Evolutionary conservation across 2,329 filamentous ascomycete species (phyloP), one percentile per base, ranked within the genome.

Genomic region (Rhynchosporium secalis): DNA sequence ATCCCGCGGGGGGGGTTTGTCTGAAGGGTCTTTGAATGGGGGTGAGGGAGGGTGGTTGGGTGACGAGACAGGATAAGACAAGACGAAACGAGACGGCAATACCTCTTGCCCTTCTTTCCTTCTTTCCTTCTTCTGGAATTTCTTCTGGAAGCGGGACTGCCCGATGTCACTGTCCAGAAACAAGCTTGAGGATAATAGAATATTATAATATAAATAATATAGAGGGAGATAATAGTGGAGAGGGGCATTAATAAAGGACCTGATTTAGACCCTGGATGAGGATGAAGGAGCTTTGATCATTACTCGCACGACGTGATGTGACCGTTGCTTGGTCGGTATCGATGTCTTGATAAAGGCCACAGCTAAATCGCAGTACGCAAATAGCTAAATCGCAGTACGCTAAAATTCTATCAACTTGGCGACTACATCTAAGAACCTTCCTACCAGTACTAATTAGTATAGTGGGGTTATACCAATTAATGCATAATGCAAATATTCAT

Each of bases 1-100:
- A 54, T 54, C 51, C 51, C 51, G 51, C 51, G 51, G 40, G 51
- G 51, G 51, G 51, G 51, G 12, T 40, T 40, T 13, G 7, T 12
- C 15, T 9, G 13, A 12, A 12, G 43, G 6, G 15, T 20, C 6
- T 36, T 6, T 36, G 4, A 15, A 3, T 33, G 48, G 2, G n/a
- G 49, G 7, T 51, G 29, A 20, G 31, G 36, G n/a, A 20, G 33
- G 49, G 48, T 13, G 49, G 49, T 52, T 52, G 49, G 49, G 49
- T 40, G 49, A 54, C 20, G 12, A 40, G 10, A 38, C 31, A n/a
- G 13, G 38, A 38, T 20, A 20, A 20, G 20, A 31, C 15, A 38
- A 20, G 31, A 38, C 31, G 36, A 54, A 54, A 54, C 51, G 51
- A 54, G 33, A 52, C 33, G 49, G 5, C 5, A 36, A 36, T 36